phyloP scores from a whole-genome alignment of 371 early-diverging fungal species.

The Vairimorpha apis region DNA sequence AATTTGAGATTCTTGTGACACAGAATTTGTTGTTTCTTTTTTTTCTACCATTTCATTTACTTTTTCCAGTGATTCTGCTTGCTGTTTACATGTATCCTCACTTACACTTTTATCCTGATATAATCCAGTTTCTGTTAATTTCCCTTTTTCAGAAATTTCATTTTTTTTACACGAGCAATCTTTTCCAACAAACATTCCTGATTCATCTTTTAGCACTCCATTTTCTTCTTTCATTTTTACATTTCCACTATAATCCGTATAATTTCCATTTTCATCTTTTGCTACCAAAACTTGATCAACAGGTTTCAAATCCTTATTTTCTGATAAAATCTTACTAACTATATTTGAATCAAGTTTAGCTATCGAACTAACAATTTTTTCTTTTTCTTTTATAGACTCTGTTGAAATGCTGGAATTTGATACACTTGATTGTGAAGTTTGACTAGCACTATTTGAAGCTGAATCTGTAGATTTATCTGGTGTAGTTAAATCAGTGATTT shows the following conservation, averaged over 20 bases:
- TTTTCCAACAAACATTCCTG: conserved; percentile 60
- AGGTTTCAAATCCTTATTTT: conserved; percentile 43
- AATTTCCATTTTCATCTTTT: conserved; percentile 39
- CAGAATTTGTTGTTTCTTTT: background rate
- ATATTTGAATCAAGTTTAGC: conserved; percentile 2
- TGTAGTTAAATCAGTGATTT: background rate
- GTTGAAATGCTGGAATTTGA: background rate
- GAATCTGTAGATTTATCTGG: background rate
- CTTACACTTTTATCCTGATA: conserved; percentile 49
- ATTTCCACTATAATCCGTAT: conserved; percentile 55
- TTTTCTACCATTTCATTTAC: conserved; percentile 16
- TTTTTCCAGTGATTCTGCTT: conserved; percentile 47
- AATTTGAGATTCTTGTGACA: background rate
- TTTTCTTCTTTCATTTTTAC: conserved; percentile 51
- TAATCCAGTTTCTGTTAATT: conserved; percentile 52
- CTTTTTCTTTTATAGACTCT: conserved; percentile 5
- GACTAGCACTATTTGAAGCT: background rate
- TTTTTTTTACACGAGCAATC: conserved; percentile 60
- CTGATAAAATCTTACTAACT: conserved; percentile 37
- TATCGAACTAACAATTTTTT: conserved; percentile 16
- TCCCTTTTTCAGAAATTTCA: conserved; percentile 57
- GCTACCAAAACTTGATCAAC: conserved; percentile 45
- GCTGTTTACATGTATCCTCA: conserved; percentile 30
- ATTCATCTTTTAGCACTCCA: conserved; percentile 56
- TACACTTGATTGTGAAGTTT: background rate